Evolutionary conservation across 2,329 filamentous ascomycete species (phyloP).

Genomic region (Coccinonectria pachysandricola): DNA sequence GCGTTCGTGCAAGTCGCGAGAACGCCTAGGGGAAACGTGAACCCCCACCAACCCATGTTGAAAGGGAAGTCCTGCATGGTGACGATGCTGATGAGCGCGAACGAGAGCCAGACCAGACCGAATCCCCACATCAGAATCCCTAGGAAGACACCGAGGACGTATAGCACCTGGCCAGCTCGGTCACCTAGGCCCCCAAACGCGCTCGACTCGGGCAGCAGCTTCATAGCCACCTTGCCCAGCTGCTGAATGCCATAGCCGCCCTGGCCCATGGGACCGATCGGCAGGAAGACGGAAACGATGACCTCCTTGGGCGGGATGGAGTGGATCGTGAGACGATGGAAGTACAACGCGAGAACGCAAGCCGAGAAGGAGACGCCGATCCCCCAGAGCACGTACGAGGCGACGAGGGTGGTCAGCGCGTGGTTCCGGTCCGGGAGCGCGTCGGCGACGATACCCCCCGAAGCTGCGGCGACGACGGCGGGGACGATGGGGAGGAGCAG

Average conservation of each 20-base stretch:
- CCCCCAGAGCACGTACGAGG: conserved; percentile 59
- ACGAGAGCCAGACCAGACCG: conserved; percentile 32
- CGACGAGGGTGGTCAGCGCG: conserved; percentile 51
- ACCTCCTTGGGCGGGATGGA: conserved; percentile 56
- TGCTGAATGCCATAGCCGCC: conserved; percentile 50
- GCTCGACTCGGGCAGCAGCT: conserved; percentile 27
- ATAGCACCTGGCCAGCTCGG: conserved; percentile 36
- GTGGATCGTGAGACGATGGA: conserved; percentile 56
- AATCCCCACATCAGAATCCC: conserved; percentile 36
- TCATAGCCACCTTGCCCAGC: conserved; percentile 36
- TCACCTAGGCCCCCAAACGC: conserved; percentile 35
- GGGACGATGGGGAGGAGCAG: conserved; percentile 58
- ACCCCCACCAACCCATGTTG: conserved; percentile 39
- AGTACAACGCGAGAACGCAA: conserved; percentile 56
- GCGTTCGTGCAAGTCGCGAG: conserved; percentile 30
- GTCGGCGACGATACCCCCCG: conserved; percentile 54
- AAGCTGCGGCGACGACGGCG: conserved; percentile 53
- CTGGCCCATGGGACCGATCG: conserved; percentile 56
- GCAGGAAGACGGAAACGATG: conserved; percentile 58
- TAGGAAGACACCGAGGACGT: conserved; percentile 42
- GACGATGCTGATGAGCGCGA: conserved; percentile 30
- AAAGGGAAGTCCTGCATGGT: conserved; percentile 32
- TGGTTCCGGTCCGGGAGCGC: conserved; percentile 43
- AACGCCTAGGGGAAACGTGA: conserved; percentile 37
- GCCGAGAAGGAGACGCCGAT: conserved; percentile 49